Conservation (phyloP, 306 rosid species). For the Cicer arietinum region DNA sequence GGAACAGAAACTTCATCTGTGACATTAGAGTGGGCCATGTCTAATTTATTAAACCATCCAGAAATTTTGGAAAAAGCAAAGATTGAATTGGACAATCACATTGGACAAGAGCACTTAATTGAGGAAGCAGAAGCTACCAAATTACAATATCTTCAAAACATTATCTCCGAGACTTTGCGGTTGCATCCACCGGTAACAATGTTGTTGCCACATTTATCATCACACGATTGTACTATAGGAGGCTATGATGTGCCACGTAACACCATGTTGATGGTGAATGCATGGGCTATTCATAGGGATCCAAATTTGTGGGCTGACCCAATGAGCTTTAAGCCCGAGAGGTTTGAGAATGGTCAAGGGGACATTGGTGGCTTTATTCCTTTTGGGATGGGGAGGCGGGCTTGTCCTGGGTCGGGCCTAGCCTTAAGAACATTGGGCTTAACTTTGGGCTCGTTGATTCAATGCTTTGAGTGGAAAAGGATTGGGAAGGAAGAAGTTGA, state of each 20-base stretch:
- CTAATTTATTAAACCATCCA: conserved; percentile 60
- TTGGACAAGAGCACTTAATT: conserved; percentile 50
- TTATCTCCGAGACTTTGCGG: conserved; percentile 56
- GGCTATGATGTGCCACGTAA: conserved; percentile 58
- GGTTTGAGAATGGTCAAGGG: conserved; percentile 41
- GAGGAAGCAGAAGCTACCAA: conserved; percentile 57
- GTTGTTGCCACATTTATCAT: conserved; percentile 56
- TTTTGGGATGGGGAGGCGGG: conserved; percentile 66
- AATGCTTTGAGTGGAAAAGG: conserved; percentile 69
- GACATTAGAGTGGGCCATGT: conserved; percentile 68
- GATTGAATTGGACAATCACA: conserved; percentile 48
- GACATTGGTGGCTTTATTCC: conserved; percentile 40
- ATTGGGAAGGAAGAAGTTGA: conserved; percentile 42
- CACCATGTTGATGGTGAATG: conserved; percentile 57
- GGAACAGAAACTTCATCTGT: conserved; percentile 67
- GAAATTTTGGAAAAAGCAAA: conserved; percentile 51
- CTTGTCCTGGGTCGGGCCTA: conserved; percentile 56
- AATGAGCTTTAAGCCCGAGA: conserved; percentile 54
- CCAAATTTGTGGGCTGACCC: conserved; percentile 54
- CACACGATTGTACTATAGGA: conserved; percentile 49
- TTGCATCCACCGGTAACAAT: conserved; percentile 51
- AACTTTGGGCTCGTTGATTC: conserved; percentile 52
- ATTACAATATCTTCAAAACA: conserved; percentile 55
- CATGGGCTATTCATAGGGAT: conserved; percentile 69
- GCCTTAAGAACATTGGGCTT: conserved; percentile 52